These are phyloP conservation scores for Arbutus unedo DNA, from an alignment of 148 eudicot species.

Conservation along the genomic window DNA sequence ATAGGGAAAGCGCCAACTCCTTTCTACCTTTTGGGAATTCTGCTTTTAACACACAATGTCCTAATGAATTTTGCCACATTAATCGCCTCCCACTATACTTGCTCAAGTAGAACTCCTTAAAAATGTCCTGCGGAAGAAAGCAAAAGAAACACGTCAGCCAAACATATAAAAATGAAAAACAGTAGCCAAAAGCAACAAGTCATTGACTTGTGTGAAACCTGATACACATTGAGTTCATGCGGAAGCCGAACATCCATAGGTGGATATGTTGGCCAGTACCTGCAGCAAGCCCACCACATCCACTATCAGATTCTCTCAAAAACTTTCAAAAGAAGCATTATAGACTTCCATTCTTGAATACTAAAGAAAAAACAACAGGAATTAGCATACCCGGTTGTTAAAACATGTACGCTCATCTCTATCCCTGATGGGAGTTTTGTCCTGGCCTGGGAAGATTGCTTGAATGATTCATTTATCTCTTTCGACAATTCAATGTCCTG, in stretches of 20 bases:
- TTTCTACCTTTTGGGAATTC: constrained; percentile 88
- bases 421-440: constrained; percentile 95
- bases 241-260: constrained; percentile 98
- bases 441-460: constrained; percentile 93
- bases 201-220: constrained; percentile 47
- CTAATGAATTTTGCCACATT: constrained; percentile 98
- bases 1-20: constrained; percentile 94
- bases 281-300: constrained; percentile 33
- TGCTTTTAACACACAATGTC: constrained; percentile 91
- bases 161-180: constrained; percentile 2
- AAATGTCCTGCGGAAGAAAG: constrained; percentile 65
- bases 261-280: constrained; percentile 99
- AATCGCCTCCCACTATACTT: constrained; percentile 92
- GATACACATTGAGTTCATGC: constrained; percentile 89
- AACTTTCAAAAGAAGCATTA: not conserved
- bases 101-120: constrained; percentile 92
- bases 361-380: constrained; percentile 7
- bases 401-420: constrained; percentile 97
- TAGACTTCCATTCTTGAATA: not conserved
- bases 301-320: not conserved
- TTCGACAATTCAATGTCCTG: constrained; percentile 97
- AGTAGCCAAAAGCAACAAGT: not conserved
- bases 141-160: constrained; percentile 13
- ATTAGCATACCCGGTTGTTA: constrained; percentile 78
- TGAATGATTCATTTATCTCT: constrained; percentile 94